Conservation (phyloP, 2,329 filamentous ascomycete species). For the Aschersonia sp. region DNA sequence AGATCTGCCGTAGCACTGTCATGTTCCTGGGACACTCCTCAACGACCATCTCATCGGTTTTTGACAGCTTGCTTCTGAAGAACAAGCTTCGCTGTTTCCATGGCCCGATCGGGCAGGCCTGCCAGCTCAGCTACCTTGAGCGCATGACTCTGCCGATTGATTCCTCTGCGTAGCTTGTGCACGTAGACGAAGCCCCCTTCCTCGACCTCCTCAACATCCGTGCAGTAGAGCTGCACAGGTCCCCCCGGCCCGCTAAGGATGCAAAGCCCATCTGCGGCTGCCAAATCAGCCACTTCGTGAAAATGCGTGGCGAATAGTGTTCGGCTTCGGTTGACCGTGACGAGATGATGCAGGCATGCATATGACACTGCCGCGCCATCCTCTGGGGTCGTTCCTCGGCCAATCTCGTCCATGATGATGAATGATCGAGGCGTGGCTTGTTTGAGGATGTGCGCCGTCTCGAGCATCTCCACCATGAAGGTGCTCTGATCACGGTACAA, state of each 20-base stretch:
- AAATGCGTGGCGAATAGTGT: conserved; percentile 94
- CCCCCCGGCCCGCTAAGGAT: conserved; percentile 13
- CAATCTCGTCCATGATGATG: conserved; percentile 97
- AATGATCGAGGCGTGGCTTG: conserved; percentile 74
- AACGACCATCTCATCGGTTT: conserved; percentile 5
- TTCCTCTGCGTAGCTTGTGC: conserved; percentile 65
- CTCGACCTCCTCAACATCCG: conserved; percentile 67
- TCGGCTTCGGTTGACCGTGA: conserved; percentile 61
- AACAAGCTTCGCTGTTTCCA: conserved; percentile 50
- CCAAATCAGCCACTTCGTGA: conserved; percentile 70
- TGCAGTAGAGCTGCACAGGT: conserved; percentile 65
- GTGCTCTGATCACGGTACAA: conserved; percentile 92
- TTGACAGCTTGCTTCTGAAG: conserved; percentile 18
- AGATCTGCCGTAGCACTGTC: no score
- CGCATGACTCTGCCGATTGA: conserved; percentile 81
- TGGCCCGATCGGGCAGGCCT: conserved; percentile 60
- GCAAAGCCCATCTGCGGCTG: conserved; percentile 32
- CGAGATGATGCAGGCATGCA: conserved; percentile 74
- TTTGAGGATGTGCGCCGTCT: conserved; percentile 81
- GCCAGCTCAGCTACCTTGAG: conserved; percentile 87
- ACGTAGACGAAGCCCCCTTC: conserved; percentile 68
- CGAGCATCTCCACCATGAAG: conserved; percentile 99
- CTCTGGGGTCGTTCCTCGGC: conserved; percentile 82
- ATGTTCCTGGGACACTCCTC: no score
- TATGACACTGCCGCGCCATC: conserved; percentile 85